Evolutionary conservation across 2,329 filamentous ascomycete species (phyloP), one percentile per base, ranked within the genome.

Genomic region (Macrophomina tecta): DNA sequence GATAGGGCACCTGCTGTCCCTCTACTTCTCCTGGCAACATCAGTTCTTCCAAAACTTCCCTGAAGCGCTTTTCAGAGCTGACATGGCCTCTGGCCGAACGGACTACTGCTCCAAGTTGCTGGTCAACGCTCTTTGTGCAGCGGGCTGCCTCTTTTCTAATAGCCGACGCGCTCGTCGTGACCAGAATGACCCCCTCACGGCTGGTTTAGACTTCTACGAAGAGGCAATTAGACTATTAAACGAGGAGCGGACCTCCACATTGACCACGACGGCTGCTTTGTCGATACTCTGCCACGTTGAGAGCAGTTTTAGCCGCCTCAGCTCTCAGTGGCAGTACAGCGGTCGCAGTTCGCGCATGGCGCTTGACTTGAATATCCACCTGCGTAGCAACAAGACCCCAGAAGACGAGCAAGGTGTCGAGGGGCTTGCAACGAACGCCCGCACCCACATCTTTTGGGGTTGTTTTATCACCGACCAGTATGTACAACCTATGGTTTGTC

Each of bases 11-110:
- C 56, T 71, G 14, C 62, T 72, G 9, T 65, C 60, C 16, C 49
- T 69, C 28, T 73, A 70, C 61, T 68, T 72, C 16, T 60, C 69
- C 36, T 71, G 71, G 71, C 68, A 69, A 36, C 70, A 72, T 38
- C 68, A 67, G 11, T 68, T 69, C 38, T 71, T 68, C 36, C 69
- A 70, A 34, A 68, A 65, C 52, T 72, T 72, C 23, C 68, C 70
- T 5, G 70, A 71, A 40, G 52, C 69, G 51, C 64, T 68, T 28
- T 70, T 72, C 38, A 64, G 69, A 18, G 67, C 67, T 30, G 71
- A 71, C 34, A 53, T 71, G 48, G 66, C 34, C 4, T 45, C 64
- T 1, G 67, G 67, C 3, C 34, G 51, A 49, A 67, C 68, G 8
- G 63, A 67, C 34, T 70, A 66, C 51, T 72, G 71, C 63, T 71